Evolutionary conservation across 768 basidiomycete species (phyloP), one percentile per base, ranked within the genome.

Genomic region (Xerocomus brunneocitrinus): DNA sequence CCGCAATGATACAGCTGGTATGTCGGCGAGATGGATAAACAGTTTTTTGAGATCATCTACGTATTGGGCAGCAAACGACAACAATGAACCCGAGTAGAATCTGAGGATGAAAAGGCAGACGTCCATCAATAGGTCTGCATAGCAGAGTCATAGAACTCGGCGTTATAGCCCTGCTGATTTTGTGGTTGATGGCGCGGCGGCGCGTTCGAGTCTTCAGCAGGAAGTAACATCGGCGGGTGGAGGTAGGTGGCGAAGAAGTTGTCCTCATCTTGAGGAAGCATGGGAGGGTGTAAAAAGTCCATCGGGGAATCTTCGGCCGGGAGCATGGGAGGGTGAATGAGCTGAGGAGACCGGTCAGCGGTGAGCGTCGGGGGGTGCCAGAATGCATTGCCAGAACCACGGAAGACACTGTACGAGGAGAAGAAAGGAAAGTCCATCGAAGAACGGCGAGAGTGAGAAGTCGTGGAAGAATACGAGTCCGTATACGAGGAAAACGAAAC

Each of bases 311-410:
- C 85, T 32, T 82, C 82, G 5, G 71, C 52, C 0, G 81, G 80
- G 3, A 85, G 74, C 85, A 87, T 85, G 3, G 85, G 84, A 8
- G 87, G 87, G 55, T 89, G 87, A 56, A 84, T 76, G 38, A 82
- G 65, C 19, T 78, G 74, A 1, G 80, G 80, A 4, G 83, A 83
- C 51, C 76, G 72, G 27, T 78, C 79, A 57, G 81, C 79, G 4
- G 80, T 73, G 59, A 86, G 76, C 78, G 86, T 85, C 9, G 87
- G 84, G 3, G 88, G 87, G 68, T 91, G 89, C 87, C 87, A 89
- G 61, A 87, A 85, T 8, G 84, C 57, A 30, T 70, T 79, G 0
- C 77, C 79, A 5, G 78, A 79, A 5, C 80, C 82, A 14, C 83
- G 73, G 28, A 83, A 69, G 4, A 79, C 75, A n/a, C 76, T 77